Conservation (phyloP, 192 early-diverging fungal species). For the Coemansia javaensis region DNA sequence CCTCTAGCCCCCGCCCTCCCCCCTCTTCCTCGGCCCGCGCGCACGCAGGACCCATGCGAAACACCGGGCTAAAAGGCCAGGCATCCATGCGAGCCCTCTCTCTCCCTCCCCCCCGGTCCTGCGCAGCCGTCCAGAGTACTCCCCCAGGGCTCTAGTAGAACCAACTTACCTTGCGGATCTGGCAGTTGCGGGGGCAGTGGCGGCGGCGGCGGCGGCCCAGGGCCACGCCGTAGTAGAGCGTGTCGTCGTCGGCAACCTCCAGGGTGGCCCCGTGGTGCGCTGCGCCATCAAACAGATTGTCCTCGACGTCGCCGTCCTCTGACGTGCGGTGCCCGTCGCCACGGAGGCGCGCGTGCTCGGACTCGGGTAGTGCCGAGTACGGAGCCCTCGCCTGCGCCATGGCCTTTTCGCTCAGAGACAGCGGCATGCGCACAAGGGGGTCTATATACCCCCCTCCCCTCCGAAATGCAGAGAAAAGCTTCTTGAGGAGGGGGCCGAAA, state of each 20-base stretch:
- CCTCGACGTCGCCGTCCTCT: constrained; percentile 33
- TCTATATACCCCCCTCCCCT: too few relatives aligned
- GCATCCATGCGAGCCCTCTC: too few relatives aligned
- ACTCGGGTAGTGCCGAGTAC: constrained; percentile 32
- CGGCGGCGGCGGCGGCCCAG: constrained; percentile 30
- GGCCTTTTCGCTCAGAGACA: constrained; percentile 18
- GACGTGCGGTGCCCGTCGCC: constrained; percentile 15
- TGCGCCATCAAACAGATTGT: constrained; percentile 36
- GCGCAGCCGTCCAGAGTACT: too few relatives aligned
- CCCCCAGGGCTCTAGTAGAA: too few relatives aligned
- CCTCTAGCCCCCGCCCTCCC: too few relatives aligned
- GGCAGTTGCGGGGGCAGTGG: too few relatives aligned
- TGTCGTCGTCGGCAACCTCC: constrained; percentile 42
- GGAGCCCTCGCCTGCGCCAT: constrained; percentile 23
- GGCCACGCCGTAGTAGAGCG: constrained; percentile 36
- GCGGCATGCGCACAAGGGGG: constrained; percentile 29
- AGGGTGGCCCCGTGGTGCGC: constrained; percentile 11
- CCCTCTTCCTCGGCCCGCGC: too few relatives aligned
- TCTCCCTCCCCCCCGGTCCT: too few relatives aligned
- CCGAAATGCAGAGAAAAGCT: not conserved
- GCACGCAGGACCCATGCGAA: too few relatives aligned
- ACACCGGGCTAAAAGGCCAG: too few relatives aligned
- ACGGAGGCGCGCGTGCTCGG: constrained; percentile 22
- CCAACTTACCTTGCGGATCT: constrained; percentile 31
- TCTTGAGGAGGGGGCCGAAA: too few relatives aligned